A percentile compares a stretch with the other conserved stretches of the same genome.
phyloP scores from a whole-genome alignment of 129 eudicot species.

The Saposhnikovia divaricata region DNA sequence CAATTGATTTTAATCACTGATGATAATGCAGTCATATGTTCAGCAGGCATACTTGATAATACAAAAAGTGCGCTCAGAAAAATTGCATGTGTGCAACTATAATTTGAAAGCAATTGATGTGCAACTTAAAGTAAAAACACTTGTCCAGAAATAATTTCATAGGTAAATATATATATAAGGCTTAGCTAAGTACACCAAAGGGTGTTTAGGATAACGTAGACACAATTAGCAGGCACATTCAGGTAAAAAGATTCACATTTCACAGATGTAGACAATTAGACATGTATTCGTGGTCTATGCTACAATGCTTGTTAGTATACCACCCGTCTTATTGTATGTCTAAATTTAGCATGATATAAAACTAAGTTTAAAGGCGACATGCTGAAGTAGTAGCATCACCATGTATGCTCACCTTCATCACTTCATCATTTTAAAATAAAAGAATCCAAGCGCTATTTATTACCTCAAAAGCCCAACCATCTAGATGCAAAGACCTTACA shows the following conservation, averaged over 20 bases:
- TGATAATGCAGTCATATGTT: no score
- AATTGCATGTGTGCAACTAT: no score
- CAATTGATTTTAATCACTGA: background rate
- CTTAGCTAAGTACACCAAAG: no score
- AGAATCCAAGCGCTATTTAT: background rate
- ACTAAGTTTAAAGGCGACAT: background rate
- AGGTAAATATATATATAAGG: no score
- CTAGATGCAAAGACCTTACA: background rate
- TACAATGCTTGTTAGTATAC: background rate
- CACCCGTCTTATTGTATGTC: background rate
- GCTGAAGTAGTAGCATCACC: background rate
- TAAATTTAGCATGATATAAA: background rate
- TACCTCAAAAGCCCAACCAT: constrained; percentile 5
- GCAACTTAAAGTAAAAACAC: no score
- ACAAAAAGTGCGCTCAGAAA: no score
- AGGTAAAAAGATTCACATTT: background rate
- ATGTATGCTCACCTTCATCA: background rate
- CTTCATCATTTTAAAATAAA: background rate
- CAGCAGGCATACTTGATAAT: no score
- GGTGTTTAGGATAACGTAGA: background rate
- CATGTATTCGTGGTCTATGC: background rate
- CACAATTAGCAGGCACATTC: background rate
- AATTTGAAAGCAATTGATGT: no score
- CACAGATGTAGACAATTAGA: no score
- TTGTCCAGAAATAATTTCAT: no score